A percentile compares a stretch with the other conserved stretches of the same genome.
phyloP scores from a whole-genome alignment of 179 eudicot genomes.

The Actinidia chinensis region DNA sequence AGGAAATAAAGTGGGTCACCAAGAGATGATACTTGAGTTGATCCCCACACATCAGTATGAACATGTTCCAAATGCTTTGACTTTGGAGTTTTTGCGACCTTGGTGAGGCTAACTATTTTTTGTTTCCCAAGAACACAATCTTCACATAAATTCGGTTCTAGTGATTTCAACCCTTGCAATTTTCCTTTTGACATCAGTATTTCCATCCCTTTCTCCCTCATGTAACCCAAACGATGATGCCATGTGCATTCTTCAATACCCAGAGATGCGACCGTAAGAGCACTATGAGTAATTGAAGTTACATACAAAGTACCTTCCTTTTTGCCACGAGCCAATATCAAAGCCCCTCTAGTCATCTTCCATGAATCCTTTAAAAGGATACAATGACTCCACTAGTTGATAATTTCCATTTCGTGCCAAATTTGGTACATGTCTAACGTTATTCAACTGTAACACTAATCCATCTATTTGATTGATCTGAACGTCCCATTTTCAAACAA shows the following conservation, averaged over 20 bases:
- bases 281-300: neutral
- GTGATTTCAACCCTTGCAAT: neutral
- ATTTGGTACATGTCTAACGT: neutral
- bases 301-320: conserved; percentile 1
- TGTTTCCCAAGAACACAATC: conserved; percentile 1
- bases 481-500: neutral
- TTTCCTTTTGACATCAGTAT: neutral
- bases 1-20: neutral
- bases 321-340: conserved; percentile 1
- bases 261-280: neutral
- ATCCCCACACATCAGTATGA: conserved; percentile 4
- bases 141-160: neutral
- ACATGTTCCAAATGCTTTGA: neutral
- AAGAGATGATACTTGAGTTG: neutral
- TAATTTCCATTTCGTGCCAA: neutral
- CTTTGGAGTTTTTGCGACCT: neutral
- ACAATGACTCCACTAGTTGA: neutral
- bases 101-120: neutral
- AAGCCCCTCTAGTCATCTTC: neutral
- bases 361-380: neutral
- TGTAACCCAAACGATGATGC: conserved; percentile 12
- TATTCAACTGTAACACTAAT: neutral
- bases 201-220: conserved; percentile 19
- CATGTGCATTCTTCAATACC: neutral
- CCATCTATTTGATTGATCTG: neutral